Evolutionary conservation across 768 basidiomycete genomes (phyloP).

Genomic region (Boletus sp.): DNA sequence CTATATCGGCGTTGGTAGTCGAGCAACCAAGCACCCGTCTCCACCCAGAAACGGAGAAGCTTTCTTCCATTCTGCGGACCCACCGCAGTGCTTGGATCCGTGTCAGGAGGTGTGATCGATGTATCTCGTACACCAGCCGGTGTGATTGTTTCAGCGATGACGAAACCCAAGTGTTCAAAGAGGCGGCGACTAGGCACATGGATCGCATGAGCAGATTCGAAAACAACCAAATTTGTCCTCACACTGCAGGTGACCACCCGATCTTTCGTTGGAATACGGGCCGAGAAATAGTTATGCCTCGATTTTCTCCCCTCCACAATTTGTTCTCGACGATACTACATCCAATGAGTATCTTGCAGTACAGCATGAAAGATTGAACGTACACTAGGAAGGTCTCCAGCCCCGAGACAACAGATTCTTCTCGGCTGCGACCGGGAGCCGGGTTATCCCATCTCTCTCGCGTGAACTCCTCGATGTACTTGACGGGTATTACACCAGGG

Average conservation of each 20-base stretch:
- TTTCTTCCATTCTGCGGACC: slow-evolving; percentile 56
- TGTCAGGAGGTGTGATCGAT: slow-evolving; percentile 53
- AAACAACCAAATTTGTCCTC: slow-evolving; percentile 27
- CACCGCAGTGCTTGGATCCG: slow-evolving; percentile 43
- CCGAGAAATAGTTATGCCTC: slow-evolving; percentile 53
- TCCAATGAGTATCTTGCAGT: not conserved
- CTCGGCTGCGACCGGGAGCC: slow-evolving; percentile 48
- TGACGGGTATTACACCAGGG: slow-evolving; percentile 68
- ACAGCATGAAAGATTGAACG: slow-evolving; percentile 23
- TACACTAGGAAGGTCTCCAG: slow-evolving; percentile 71
- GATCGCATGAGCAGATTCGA: slow-evolving; percentile 10
- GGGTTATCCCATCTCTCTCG: slow-evolving; percentile 64
- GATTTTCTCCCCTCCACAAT: slow-evolving; percentile 67
- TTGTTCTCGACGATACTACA: slow-evolving; percentile 71
- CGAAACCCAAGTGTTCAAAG: slow-evolving; percentile 44
- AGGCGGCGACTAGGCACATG: slow-evolving; percentile 35
- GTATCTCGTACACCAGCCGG: slow-evolving; percentile 36
- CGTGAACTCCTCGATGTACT: slow-evolving; percentile 59
- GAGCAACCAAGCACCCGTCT: slow-evolving; percentile 63
- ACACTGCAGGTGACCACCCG: slow-evolving; percentile 65
- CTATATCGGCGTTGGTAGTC: slow-evolving; percentile 53
- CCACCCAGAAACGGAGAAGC: slow-evolving; percentile 80
- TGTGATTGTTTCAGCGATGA: slow-evolving; percentile 20
- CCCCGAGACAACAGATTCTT: slow-evolving; percentile 52
- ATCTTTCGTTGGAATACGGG: slow-evolving; percentile 59